Base-by-base conservation (phyloP, 2,329 filamentous ascomycete species). In the Esteya vermicola region DNA sequence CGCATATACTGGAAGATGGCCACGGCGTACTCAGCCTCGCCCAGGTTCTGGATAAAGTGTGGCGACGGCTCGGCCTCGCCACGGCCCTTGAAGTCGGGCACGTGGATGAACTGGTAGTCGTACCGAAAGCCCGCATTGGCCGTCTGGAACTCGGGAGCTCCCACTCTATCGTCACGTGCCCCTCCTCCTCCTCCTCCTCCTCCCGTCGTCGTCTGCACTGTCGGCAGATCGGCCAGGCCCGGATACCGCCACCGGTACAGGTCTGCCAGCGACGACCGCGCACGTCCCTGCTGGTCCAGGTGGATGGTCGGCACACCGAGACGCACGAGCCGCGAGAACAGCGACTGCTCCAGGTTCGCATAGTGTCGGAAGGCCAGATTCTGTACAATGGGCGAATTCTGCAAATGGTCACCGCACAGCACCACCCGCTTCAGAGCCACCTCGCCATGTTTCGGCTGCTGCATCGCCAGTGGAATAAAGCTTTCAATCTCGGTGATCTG, bases 1-100 rank as follows among this genome's bases (percentile, higher is more conserved):
- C 91, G 80, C 91, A 98, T 96, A 57, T 96, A 98, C 62, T 94
- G 86, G 61, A 79, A 98, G 23, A 98, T 71, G 4, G 91, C 91
- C 21, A 96, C 91, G 3, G 86, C 83, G 56, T 96, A 98, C 61
- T 98, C 93, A 3, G 91, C 91, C 61, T 98, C 91, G 35, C 91
- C 91, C 33, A 96, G 63, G 52, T 98, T 98, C 57, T 96, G 89
- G 40, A 96, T 81, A 57, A 94, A 98, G 59, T 96, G 89, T 19
- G 89, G 85, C 20, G 81, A 83, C 1, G 91, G 91, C 55, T 95
- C 86, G 37, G 75, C 73, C 62, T 98, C 91, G 37, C 91, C 91
- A 42, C 70, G 70, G 27, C 84, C 86, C 59, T 93, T 93, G 64
- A 95, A 98, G 55, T 95, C 82, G 2, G 81, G 78, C 2, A 98